These are phyloP conservation scores for Cladorrhinum sp. DNA, from an alignment of 2,329 filamentous ascomycete genomes.

Conservation along the genomic window DNA sequence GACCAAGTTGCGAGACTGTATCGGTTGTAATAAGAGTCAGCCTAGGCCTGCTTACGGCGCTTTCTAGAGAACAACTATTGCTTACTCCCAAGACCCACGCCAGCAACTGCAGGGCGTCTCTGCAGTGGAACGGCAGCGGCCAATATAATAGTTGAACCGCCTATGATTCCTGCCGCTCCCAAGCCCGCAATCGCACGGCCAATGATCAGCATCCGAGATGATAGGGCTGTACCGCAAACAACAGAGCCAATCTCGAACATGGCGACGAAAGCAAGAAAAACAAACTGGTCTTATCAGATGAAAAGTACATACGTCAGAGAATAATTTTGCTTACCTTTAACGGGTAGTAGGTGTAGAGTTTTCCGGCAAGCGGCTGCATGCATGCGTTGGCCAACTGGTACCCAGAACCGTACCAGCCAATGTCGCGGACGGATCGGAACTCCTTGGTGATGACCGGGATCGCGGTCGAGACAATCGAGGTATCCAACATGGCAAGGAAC, in stretches of 20 bases:
- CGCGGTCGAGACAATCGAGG: neutral
- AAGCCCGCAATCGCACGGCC: constrained; percentile 14
- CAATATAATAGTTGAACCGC: neutral
- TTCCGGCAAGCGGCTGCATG: constrained; percentile 1
- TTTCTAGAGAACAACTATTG: neutral
- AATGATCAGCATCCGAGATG: constrained; percentile 25
- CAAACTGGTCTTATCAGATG: neutral
- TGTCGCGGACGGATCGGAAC: neutral
- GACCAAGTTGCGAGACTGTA: constrained; percentile 37
- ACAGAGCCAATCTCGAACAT: constrained; percentile 31
- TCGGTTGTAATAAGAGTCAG: neutral
- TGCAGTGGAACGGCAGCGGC: neutral
- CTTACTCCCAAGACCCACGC: neutral
- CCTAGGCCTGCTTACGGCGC: neutral
- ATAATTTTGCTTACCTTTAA: neutral
- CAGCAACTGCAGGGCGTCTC: neutral
- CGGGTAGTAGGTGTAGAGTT: neutral
- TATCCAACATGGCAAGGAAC: neutral
- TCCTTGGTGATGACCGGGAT: constrained; percentile 1
- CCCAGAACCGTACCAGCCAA: neutral
- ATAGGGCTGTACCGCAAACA: constrained; percentile 34
- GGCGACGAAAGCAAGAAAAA: neutral
- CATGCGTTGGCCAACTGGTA: neutral
- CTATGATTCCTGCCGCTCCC: constrained; percentile 6
- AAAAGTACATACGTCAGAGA: neutral